Percentiles rank a stretch among this genome's conserved stretches.
Conservation (phyloP, 2,329 filamentous ascomycete genomes). For the Alternaria rosae region DNA sequence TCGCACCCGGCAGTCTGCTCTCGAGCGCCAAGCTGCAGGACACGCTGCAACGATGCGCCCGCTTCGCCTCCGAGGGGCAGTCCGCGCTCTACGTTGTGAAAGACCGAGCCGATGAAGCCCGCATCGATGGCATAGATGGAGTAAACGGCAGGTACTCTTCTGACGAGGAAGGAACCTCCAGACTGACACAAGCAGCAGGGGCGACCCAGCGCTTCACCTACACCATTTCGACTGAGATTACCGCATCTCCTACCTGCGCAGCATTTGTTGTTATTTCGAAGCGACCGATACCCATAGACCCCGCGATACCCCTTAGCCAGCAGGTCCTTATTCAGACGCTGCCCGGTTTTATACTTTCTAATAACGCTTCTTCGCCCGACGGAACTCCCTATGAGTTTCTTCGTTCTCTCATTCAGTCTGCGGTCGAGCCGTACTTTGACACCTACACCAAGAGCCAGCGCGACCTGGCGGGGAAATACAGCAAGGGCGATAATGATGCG, state of each 20-base stretch:
- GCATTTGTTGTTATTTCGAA: constrained; percentile 91
- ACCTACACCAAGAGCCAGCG: constrained; percentile 78
- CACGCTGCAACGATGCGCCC: constrained; percentile 83
- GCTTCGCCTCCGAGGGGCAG: constrained; percentile 89
- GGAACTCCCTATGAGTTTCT: constrained; percentile 90
- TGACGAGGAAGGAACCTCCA: constrained; percentile 17
- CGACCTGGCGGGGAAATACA: constrained; percentile 59
- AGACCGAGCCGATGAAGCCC: constrained; percentile 65
- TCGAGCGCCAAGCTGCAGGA: constrained; percentile 75
- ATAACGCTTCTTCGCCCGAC: constrained; percentile 73
- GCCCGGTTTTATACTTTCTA: constrained; percentile 78
- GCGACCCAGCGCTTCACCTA: constrained; percentile 68
- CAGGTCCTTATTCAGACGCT: constrained; percentile 95
- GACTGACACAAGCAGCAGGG: constrained; percentile 53
- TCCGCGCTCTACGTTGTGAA: constrained; percentile 91
- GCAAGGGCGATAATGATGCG: constrained; percentile 82
- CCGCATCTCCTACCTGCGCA: constrained; percentile 78
- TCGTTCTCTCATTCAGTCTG: constrained; percentile 89
- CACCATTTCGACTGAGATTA: constrained; percentile 81
- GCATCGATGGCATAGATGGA: constrained; percentile 39
- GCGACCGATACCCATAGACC: constrained; percentile 85
- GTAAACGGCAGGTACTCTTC: constrained; percentile 39
- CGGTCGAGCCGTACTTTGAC: constrained; percentile 95
- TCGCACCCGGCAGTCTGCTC: constrained; percentile 81
- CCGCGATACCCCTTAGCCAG: constrained; percentile 78